Evolutionary conservation across 345 rosid species (phyloP).

Genomic region (Physaria fendleri): DNA sequence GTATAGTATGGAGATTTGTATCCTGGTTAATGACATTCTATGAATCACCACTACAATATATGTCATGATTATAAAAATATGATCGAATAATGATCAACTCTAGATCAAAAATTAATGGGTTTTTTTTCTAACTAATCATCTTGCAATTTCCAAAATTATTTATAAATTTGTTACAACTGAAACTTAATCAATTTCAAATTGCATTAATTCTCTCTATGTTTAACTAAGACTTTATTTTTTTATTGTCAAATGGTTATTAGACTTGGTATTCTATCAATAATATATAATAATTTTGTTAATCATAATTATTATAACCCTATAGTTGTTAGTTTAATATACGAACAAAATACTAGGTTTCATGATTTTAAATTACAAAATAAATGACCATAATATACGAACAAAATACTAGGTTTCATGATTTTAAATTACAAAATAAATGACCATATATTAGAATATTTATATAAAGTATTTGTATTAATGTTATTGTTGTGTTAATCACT

Average conservation of each 20-base stretch:
- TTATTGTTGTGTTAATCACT: too few species aligned
- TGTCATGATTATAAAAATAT: neutral
- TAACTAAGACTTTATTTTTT: slow-evolving; percentile 5
- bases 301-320: neutral
- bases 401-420: neutral
- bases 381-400: neutral
- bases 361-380: neutral
- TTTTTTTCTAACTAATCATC: neutral
- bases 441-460: neutral
- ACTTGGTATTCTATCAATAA: slow-evolving; percentile 10
- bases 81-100: neutral
- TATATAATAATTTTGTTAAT: neutral
- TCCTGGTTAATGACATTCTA: neutral
- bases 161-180: neutral
- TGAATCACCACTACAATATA: neutral
- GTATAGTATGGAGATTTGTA: neutral
- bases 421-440: neutral
- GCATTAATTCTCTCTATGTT: slow-evolving; percentile 16
- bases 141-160: neutral
- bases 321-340: neutral
- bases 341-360: neutral
- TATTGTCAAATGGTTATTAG: slow-evolving; percentile 5
- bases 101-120: neutral
- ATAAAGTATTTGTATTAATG: too few species aligned
- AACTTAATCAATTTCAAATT: slow-evolving; percentile 12